Conservation (phyloP, 164 flowering plant species). For the Umbellularia californica region DNA sequence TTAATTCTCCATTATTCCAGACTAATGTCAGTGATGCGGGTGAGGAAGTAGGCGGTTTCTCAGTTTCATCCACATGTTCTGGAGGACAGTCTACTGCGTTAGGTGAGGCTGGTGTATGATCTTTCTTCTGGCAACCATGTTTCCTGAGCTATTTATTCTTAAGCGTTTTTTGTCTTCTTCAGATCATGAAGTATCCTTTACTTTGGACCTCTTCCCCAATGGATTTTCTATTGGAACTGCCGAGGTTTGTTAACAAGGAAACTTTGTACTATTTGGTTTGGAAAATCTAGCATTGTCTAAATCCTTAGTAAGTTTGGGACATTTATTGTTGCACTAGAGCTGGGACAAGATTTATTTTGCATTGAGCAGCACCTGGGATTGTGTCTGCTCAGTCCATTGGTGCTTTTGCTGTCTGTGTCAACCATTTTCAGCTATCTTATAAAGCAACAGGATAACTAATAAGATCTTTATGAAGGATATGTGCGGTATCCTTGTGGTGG, state of each 20-base stretch:
- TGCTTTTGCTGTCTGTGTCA: too few species aligned
- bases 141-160: background rate
- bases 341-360: too few species aligned
- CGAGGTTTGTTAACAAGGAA: slow-evolving; percentile 58
- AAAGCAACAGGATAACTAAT: too few species aligned
- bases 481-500: background rate
- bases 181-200: slow-evolving; percentile 82
- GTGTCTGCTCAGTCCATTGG: background rate
- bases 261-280: background rate
- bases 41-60: slow-evolving; percentile 29
- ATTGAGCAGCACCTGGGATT: background rate
- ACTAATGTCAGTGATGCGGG: slow-evolving; percentile 20
- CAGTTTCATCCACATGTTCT: slow-evolving; percentile 32
- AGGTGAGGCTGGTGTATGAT: slow-evolving; percentile 13
- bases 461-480: background rate
- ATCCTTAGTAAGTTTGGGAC: background rate
- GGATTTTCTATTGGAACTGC: slow-evolving; percentile 74
- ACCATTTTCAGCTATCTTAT: too few species aligned
- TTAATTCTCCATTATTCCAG: slow-evolving; percentile 17
- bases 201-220: slow-evolving; percentile 74
- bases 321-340: too few species aligned
- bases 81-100: slow-evolving; percentile 22
- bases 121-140: background rate
- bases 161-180: slow-evolving; percentile 9
- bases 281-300: background rate